These are phyloP conservation scores for Inosperma sp. DNA, from an alignment of 768 basidiomycete genomes.

Conservation along the genomic window DNA sequence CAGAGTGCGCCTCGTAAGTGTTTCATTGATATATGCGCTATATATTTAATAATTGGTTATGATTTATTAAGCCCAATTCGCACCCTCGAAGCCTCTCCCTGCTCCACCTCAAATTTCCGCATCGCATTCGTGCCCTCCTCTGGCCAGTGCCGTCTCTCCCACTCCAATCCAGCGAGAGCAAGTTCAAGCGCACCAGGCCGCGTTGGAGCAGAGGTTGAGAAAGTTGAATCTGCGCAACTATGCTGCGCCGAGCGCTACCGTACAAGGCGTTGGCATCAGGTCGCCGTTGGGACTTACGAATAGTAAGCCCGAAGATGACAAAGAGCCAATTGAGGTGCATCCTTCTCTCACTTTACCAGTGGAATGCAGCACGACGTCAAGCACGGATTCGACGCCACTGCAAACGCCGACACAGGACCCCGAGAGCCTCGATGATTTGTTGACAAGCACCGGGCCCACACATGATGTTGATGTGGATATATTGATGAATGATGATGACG, in stretches of 20 bases:
- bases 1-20: conserved; percentile 34
- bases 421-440: not conserved
- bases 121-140: conserved; percentile 9
- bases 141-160: too few relatives aligned
- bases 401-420: conserved; percentile 18
- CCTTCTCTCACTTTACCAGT: too few relatives aligned
- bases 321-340: too few relatives aligned
- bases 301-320: too few relatives aligned
- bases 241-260: conserved; percentile 48
- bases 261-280: too few relatives aligned
- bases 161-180: conserved; percentile 5
- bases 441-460: not conserved
- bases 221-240: conserved; percentile 48
- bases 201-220: conserved; percentile 33
- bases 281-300: too few relatives aligned
- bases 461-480: conserved; percentile 10
- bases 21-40: not conserved
- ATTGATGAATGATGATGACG: conserved; percentile 6
- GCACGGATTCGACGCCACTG: conserved; percentile 20
- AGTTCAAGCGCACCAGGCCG: conserved; percentile 18
- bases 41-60: too few relatives aligned
- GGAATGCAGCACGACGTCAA: conserved; percentile 10
- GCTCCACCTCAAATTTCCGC: conserved; percentile 12
- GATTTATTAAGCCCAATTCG: conserved; percentile 8
- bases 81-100: conserved; percentile 7